Conservation (phyloP, 2,329 filamentous ascomycete genomes). For the Hypoxylon sp. region DNA sequence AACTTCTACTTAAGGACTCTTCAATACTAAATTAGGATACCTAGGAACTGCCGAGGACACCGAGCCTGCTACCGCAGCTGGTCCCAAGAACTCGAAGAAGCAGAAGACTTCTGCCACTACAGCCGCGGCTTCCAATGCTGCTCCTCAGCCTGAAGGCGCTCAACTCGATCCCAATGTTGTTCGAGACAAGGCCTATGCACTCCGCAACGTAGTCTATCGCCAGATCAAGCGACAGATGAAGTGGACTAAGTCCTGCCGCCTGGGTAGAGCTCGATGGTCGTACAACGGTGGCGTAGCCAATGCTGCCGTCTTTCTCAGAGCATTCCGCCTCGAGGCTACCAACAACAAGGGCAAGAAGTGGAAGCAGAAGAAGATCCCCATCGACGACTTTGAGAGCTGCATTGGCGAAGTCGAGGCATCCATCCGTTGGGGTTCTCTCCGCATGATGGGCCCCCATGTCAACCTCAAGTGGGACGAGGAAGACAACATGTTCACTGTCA, state of each 20-base stretch:
- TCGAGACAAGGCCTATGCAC: slow-evolving; percentile 12
- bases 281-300: slow-evolving; percentile 11
- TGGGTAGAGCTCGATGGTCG: slow-evolving; percentile 8
- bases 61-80: background rate
- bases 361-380: slow-evolving; percentile 26
- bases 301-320: slow-evolving; percentile 16
- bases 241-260: slow-evolving; percentile 10
- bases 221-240: slow-evolving; percentile 26
- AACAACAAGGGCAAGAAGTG: slow-evolving; percentile 21
- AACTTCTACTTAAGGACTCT: background rate
- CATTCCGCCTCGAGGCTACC: slow-evolving; percentile 16
- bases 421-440: slow-evolving; percentile 47
- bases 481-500: slow-evolving; percentile 21
- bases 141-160: slow-evolving; percentile 13
- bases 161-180: slow-evolving; percentile 6
- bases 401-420: slow-evolving; percentile 55
- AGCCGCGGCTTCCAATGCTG: slow-evolving; percentile 5
- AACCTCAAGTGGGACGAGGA: slow-evolving; percentile 25
- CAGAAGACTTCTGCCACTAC: slow-evolving; percentile 15
- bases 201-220: slow-evolving; percentile 9
- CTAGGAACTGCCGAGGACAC: slow-evolving; percentile 17
- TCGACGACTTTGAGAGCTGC: slow-evolving; percentile 35
- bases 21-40: slow-evolving; percentile 1
- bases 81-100: slow-evolving; percentile 13
- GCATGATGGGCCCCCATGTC: slow-evolving; percentile 17